Base-by-base conservation (phyloP, 2,329 filamentous ascomycete species). In the Colletotrichum nymphaeae region DNA sequence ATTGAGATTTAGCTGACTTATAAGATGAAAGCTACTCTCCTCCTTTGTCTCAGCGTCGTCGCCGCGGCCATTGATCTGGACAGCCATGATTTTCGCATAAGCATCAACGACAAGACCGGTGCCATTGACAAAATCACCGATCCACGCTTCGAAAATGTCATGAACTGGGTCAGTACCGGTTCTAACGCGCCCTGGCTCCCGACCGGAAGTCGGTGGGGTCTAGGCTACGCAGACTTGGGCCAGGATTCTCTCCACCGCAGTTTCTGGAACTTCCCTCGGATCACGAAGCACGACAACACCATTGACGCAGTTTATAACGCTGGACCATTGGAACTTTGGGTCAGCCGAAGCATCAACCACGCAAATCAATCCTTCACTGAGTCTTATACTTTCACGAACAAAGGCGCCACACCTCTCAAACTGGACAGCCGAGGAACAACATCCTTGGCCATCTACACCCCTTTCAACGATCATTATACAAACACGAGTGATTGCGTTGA, bases 381-480 rank as follows among this genome's bases (percentile, higher is more conserved):
- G 42, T 55, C 60, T 26, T 74, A 73, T 37, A 30, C 60, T 32
- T 74, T 74, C 24, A 65, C 37, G 3, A 74, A 74, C 65, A 24
- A 32, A 12, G 63, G 66, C 14, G 55, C 49, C 30, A 49, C 37
- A 8, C 9, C 59, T 11, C 55, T 73, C 8, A 57, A 73, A 26
- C 56, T 73, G 11, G 26, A 65, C 12, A 56, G 56, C 7, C 58
- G 24, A 53, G 65, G 69, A 30, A 24, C 35, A n/a, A 73, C 59
- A 1, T 69, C 73, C 8, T 53, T 69, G 3, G 73, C 69, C n/a
- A 74, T 74, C 12, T 74, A 72, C 14, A 69, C 69, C 5, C 72
- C 69, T 0, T 74, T 73, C 64, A 74, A 74, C 52, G 69, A 74
- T 49, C 73, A 74, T 26, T 74, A 74, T 16, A 74, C 70, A 60